These are phyloP conservation scores for Rhizomucor pusillus DNA, from an alignment of 371 early-diverging fungal species.

Conservation along the genomic window DNA sequence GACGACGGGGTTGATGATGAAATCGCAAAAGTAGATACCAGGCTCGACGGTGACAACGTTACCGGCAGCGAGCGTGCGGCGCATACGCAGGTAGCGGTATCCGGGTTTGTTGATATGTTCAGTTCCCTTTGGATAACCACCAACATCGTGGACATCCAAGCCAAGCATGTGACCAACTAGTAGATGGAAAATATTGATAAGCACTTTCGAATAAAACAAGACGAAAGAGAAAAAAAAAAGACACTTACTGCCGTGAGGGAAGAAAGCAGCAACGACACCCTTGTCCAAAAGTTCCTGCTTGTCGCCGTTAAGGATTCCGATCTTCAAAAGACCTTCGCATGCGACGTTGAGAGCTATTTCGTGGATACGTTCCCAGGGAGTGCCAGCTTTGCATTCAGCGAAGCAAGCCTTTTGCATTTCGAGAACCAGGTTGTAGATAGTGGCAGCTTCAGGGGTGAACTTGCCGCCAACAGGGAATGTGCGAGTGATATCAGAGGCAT, in stretches of 20 bases:
- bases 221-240: not conserved
- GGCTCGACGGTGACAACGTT: constrained; percentile 95
- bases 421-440: constrained; percentile 81
- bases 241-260: constrained; percentile 82
- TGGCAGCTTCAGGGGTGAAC: constrained; percentile 73
- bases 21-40: constrained; percentile 73
- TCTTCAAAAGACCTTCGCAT: constrained; percentile 70
- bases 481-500: constrained; percentile 90
- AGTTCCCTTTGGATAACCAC: constrained; percentile 83
- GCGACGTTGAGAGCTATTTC: constrained; percentile 71
- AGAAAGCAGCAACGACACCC: constrained; percentile 81
- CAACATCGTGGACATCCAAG: constrained; percentile 87
- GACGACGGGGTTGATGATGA: constrained; percentile 55
- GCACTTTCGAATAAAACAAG: not conserved
- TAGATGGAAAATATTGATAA: not conserved
- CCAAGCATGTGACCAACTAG: constrained; percentile 67
- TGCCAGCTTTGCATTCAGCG: constrained; percentile 71
- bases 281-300: constrained; percentile 64
- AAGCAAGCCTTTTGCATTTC: constrained; percentile 78
- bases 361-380: constrained; percentile 91
- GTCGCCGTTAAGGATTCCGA: constrained; percentile 73
- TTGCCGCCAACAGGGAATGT: constrained; percentile 84
- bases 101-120: constrained; percentile 80
- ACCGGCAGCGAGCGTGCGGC: constrained; percentile 72
- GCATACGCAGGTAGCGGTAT: constrained; percentile 83